These are phyloP conservation scores for Cordyceps cicadae DNA, from an alignment of 2,329 filamentous ascomycete genomes.

Conservation along the genomic window DNA sequence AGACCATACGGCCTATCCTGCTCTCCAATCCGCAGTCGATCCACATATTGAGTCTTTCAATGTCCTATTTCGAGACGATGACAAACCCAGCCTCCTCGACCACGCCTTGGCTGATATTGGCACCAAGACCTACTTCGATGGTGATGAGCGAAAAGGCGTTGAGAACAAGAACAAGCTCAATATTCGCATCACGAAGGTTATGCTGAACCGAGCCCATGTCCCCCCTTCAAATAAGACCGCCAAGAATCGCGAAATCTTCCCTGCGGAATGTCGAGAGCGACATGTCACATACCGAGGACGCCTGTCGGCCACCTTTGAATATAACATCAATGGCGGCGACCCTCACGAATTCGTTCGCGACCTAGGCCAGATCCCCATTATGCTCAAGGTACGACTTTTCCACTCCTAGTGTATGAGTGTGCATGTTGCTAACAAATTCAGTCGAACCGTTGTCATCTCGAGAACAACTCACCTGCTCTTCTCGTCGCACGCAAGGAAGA, in stretches of 20 bases:
- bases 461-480: slow-evolving; percentile 72
- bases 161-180: slow-evolving; percentile 64
- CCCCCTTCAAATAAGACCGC: slow-evolving; percentile 78
- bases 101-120: slow-evolving; percentile 83
- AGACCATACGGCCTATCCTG: slow-evolving; percentile 81
- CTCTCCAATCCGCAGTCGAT: slow-evolving; percentile 74
- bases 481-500: slow-evolving; percentile 88
- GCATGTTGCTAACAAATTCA: slow-evolving; percentile 27
- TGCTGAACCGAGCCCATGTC: slow-evolving; percentile 72
- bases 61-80: slow-evolving; percentile 68
- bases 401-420: neutral
- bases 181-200: slow-evolving; percentile 72
- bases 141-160: slow-evolving; percentile 54
- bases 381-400: slow-evolving; percentile 67
- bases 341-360: slow-evolving; percentile 76
- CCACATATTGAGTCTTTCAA: slow-evolving; percentile 97
- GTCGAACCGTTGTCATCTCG: slow-evolving; percentile 86
- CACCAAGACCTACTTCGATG: slow-evolving; percentile 78
- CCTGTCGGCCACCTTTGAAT: slow-evolving; percentile 75
- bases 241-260: slow-evolving; percentile 75
- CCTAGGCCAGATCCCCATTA: slow-evolving; percentile 81
- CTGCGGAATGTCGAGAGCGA: slow-evolving; percentile 87
- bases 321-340: slow-evolving; percentile 77
- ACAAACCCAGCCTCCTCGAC: slow-evolving; percentile 50
- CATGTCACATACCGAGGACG: slow-evolving; percentile 87